phyloP scores from a whole-genome alignment of 306 rosid genomes.

The Citrullus colocynthis region DNA sequence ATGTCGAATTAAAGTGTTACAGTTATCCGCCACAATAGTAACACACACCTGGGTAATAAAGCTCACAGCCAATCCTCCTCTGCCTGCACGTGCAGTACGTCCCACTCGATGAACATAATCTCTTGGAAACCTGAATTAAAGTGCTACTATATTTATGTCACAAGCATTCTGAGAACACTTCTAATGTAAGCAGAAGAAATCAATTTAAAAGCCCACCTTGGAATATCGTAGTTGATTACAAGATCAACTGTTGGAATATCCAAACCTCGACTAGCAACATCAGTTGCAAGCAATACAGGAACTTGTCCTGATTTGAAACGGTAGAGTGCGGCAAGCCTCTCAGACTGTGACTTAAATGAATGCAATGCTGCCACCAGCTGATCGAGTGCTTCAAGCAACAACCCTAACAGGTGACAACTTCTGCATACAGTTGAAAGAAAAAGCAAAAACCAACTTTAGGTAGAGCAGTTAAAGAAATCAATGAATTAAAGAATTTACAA shows the following conservation, averaged over 20 bases:
- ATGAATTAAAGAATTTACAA: background rate
- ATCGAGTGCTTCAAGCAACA: conserved; percentile 75
- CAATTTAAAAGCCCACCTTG: conserved; percentile 37
- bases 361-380: conserved; percentile 55
- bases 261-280: conserved; percentile 91
- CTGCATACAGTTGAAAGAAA: conserved; percentile 23
- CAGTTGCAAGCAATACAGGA: conserved; percentile 75
- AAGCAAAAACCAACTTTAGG: background rate
- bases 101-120: conserved; percentile 94
- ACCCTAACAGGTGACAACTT: conserved; percentile 63
- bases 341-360: conserved; percentile 70
- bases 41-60: conserved; percentile 51
- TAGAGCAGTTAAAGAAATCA: background rate
- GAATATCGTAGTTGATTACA: conserved; percentile 78
- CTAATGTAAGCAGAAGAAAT: background rate
- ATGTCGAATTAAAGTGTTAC: background rate
- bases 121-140: conserved; percentile 45
- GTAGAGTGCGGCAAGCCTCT: conserved; percentile 67
- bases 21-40: background rate
- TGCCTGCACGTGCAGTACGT: conserved; percentile 91
- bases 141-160: conserved; percentile 5
- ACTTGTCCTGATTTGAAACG: conserved; percentile 72
- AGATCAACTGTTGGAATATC: conserved; percentile 90
- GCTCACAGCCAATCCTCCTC: conserved; percentile 73
- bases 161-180: background rate